Percentiles rank a stretch among this genome's conserved stretches.
Evolutionary conservation across 73 alveolate species (phyloP).

Genomic region (Vitrella brassicaformis): DNA sequence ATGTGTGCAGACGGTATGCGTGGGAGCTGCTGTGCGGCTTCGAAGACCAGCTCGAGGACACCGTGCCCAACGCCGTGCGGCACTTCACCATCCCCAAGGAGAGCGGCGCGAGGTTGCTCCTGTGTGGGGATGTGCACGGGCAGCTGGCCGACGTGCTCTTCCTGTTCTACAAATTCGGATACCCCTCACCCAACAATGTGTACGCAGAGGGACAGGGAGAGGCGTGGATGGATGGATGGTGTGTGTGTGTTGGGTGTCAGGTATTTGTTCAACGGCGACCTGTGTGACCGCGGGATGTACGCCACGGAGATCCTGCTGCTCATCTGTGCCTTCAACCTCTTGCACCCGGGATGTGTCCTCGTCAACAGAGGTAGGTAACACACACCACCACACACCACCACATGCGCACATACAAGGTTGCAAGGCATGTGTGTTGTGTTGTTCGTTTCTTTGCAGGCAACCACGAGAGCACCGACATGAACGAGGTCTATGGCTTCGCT

Average conservation of each 20-base stretch:
- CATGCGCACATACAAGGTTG: no score
- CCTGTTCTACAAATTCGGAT: conserved; percentile 19
- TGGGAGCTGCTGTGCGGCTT: no score
- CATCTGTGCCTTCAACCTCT: conserved; percentile 13
- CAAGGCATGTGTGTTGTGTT: no score
- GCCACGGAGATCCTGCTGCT: conserved; percentile 26
- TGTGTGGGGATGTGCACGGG: conserved; percentile 36
- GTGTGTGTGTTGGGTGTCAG: no score
- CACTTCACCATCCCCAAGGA: no score
- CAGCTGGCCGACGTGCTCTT: conserved; percentile 30
- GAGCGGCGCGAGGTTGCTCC: conserved; percentile 10
- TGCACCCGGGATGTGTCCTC: not conserved
- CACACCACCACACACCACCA: no score
- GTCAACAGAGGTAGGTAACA: not conserved
- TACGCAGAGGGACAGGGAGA: no score
- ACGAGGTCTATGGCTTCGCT: not conserved
- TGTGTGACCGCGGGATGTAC: conserved; percentile 28
- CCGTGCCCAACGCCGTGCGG: no score
- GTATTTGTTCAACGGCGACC: conserved; percentile 38
- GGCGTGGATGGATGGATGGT: no score
- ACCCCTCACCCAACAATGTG: conserved; percentile 15
- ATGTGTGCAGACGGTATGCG: no score
- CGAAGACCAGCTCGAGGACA: no score
- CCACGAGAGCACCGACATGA: not conserved
- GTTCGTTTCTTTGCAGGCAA: no score